Base-by-base conservation (phyloP, 1,284 basidiomycete genomes). In the Cryptococcus floricola region DNA sequence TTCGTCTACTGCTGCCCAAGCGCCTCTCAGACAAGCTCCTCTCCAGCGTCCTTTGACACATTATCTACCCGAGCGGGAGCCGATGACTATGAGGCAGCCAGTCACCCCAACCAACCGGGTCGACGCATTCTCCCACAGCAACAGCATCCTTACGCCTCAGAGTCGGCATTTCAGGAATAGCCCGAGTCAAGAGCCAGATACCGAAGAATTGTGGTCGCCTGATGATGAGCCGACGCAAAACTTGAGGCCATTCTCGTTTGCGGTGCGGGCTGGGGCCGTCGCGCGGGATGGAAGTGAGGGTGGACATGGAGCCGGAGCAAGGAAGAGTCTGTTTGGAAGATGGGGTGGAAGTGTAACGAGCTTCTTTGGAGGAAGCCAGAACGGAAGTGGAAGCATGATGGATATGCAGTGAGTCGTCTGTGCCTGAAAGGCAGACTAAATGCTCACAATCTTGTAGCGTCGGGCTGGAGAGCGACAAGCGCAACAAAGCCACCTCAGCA, bases 401-500 rank as follows among this genome's bases (percentile, higher is more conserved):
- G 88, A 93, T 72, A 92, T 93, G 91, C 91, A 93, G 90, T 92
- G 78, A 69, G 89, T 86, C 23, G 18, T 18, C 18, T 13, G 48
- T 34, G 9, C 14, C 34, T 27, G 27, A 31, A 7, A 14, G 12
- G 18, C 25, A 19, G 13, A 38, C 44, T 10, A 41, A 2, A 9
- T 47, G 19, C 37, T 16, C 28, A 39, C 23, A 16, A 37, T 37
- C 39, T 25, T 27, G 0, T 53, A 77, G 74, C 56, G 69, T 77
- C 39, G 76, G 75, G 14, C 65, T 77, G 25, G 76, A 77, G 50
- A 56, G 58, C 23, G 76, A 77, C 57, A 68, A 71, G 2, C 64
- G 70, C 13, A 69, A 68, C 54, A 60, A 59, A 28, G 57, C 66
- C 1, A 57, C 68, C 27, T 65, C 66, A 38, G 61, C 63, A 47